Percentiles rank a stretch among this genome's conserved stretches.
Conservation (phyloP, 208 protist species). For the Acanthamoeba lenticulata region DNA sequence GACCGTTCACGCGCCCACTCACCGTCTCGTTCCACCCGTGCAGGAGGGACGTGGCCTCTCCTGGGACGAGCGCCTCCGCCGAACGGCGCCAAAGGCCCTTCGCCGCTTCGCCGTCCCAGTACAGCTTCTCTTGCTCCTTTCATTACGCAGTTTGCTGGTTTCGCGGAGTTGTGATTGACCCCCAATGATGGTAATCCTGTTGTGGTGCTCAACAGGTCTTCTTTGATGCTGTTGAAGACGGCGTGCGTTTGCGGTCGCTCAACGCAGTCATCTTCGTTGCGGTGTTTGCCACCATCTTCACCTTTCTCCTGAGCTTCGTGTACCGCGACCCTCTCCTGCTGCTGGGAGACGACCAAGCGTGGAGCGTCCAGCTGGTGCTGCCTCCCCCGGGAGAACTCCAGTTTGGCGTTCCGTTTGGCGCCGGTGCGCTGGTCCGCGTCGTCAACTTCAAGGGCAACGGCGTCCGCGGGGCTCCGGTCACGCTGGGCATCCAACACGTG, state of each 20-base stretch:
- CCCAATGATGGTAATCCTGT: no score
- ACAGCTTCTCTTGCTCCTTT: background rate
- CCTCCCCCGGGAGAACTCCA: background rate
- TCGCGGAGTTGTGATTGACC: background rate
- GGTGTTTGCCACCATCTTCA: background rate
- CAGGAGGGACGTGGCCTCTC: background rate
- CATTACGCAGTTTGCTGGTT: no score
- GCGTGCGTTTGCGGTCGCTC: background rate
- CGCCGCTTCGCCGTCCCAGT: constrained; percentile 7
- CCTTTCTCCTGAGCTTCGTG: background rate
- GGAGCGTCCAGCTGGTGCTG: background rate
- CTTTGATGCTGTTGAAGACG: background rate
- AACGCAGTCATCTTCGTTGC: background rate
- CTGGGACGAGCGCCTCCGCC: constrained; percentile 30
- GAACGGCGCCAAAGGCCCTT: background rate
- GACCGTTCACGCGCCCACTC: background rate
- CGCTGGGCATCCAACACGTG: background rate
- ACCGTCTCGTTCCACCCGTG: no score
- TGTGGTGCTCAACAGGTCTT: background rate
- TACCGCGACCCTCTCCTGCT: constrained; percentile 9
- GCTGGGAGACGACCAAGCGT: background rate
- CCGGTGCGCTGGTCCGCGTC: background rate
- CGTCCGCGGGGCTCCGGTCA: background rate
- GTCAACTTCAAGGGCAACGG: constrained; percentile 47
- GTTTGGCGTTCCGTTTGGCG: background rate